Base-by-base conservation (phyloP, 2,329 filamentous ascomycete species). In the Fusarium temperatum region DNA sequence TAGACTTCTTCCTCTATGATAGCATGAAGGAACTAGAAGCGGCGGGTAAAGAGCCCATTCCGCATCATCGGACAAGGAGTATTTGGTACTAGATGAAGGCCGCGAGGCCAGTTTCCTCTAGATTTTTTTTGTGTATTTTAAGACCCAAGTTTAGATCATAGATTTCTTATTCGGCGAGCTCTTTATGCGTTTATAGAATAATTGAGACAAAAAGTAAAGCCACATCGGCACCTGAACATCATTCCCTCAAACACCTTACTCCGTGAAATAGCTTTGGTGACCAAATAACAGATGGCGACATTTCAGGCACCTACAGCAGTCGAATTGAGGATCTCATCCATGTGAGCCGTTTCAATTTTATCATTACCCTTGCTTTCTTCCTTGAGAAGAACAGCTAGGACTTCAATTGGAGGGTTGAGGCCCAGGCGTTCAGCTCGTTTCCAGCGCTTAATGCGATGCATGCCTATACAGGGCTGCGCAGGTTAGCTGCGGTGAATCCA, bases 1-100 rank as follows among this genome's bases (percentile, higher is more conserved):
- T 99, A 72, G 96, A 99, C 82, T 99, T 98, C 83, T 98, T 98
- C 82, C 85, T 99, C 63, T 99, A 99, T 80, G 96, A 99, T 83
- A 91, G 93, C 24, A 95, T 96, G 84, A 99, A 98, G 82, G 92
- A 94, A 79, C 82, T 93, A 80, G 96, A 98, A 82, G 85, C 84
- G 2, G 81, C 86, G 74, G 86, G 90, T 59, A 82, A 87, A 63
- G 89, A 91, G 79, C 86, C 84, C 45, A 76, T 83, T 54, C 94
- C 94, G 10, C 95, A 98, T 83, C 95, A 98, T 83, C 88, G 95
- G 73, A 98, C 95, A 48, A 89, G 95, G 80, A 97, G 94, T 79
- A 98, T 98, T 70, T 98, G 95, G 95, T 98, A 98, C 82, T 98
- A 83, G 72, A 70, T 35, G 63, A 48, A 62, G 44, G 61, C 62